A percentile compares a stretch with the other conserved stretches of the same genome.
Evolutionary conservation across 176 grass and related monocot genomes (phyloP).

Genomic region (Carex parvula): DNA sequence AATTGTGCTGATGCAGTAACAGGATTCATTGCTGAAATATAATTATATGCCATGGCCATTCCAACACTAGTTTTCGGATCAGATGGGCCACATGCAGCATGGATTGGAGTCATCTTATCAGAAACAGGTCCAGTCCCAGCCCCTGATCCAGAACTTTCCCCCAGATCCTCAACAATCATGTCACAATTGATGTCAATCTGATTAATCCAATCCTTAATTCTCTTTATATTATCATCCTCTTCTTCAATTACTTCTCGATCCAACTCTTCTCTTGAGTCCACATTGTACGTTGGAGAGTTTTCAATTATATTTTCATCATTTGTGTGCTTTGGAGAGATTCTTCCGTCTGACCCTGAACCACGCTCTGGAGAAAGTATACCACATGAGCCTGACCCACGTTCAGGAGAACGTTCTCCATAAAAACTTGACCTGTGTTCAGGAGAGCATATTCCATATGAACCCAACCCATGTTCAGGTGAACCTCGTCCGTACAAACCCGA

Average conservation of each 20-base stretch:
- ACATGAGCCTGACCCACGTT: neutral
- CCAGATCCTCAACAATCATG: slow-evolving; percentile 41
- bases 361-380: neutral
- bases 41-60: slow-evolving; percentile 85
- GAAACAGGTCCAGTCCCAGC: slow-evolving; percentile 20
- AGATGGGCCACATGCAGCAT: slow-evolving; percentile 35
- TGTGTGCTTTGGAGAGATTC: neutral
- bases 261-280: slow-evolving; percentile 32
- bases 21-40: slow-evolving; percentile 79
- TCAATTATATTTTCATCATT: neutral
- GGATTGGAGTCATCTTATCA: neutral
- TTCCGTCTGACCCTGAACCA: neutral
- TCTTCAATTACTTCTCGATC: slow-evolving; percentile 36
- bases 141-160: slow-evolving; percentile 43
- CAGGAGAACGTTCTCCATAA: neutral
- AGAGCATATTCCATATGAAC: neutral
- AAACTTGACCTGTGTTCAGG: neutral
- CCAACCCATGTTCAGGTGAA: neutral
- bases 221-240: slow-evolving; percentile 48
- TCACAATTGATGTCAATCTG: slow-evolving; percentile 53
- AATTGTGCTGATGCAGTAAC: slow-evolving; percentile 67
- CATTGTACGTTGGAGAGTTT: neutral
- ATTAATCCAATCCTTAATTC: slow-evolving; percentile 82
- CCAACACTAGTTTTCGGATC: slow-evolving; percentile 45
- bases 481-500: neutral